phyloP scores from a whole-genome alignment of 2,329 filamentous ascomycete species.

The Calonectria pseudoreteaudii region DNA sequence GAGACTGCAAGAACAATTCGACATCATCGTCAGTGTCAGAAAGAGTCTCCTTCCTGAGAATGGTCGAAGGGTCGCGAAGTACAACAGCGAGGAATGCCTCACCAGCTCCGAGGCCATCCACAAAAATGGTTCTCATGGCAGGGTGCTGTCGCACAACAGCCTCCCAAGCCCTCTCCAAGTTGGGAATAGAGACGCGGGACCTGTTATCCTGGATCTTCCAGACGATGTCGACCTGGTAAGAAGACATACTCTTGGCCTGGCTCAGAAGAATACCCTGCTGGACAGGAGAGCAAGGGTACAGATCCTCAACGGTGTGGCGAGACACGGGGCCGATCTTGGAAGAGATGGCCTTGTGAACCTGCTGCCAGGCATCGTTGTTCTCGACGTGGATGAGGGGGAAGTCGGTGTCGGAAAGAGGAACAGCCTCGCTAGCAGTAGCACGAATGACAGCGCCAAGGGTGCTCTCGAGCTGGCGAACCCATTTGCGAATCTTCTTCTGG shows the following conservation, averaged over 20 bases:
- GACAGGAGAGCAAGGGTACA: slow-evolving; percentile 20
- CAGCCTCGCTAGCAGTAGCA: neutral
- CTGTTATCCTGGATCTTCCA: slow-evolving; percentile 5
- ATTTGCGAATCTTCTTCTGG: slow-evolving; percentile 22
- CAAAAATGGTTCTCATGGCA: slow-evolving; percentile 22
- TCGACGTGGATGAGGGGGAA: neutral
- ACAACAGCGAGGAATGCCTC: neutral
- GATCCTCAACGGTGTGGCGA: slow-evolving; percentile 12
- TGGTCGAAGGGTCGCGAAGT: neutral
- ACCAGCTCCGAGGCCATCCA: slow-evolving; percentile 8
- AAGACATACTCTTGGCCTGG: slow-evolving; percentile 10
- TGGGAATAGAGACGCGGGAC: neutral
- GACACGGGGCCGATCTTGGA: neutral
- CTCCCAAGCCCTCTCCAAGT: slow-evolving; percentile 3
- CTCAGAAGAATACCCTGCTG: slow-evolving; percentile 24
- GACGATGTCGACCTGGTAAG: neutral
- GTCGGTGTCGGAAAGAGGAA: neutral
- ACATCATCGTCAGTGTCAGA: neutral
- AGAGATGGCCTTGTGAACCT: slow-evolving; percentile 3
- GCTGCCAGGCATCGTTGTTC: slow-evolving; percentile 15
- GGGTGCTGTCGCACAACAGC: slow-evolving; percentile 2
- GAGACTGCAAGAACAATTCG: neutral
- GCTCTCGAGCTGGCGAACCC: slow-evolving; percentile 12
- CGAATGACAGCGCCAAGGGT: slow-evolving; percentile 2
- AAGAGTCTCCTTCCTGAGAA: neutral